phyloP scores from a whole-genome alignment of 768 basidiomycete species.

The Leccinum sublutescens region DNA sequence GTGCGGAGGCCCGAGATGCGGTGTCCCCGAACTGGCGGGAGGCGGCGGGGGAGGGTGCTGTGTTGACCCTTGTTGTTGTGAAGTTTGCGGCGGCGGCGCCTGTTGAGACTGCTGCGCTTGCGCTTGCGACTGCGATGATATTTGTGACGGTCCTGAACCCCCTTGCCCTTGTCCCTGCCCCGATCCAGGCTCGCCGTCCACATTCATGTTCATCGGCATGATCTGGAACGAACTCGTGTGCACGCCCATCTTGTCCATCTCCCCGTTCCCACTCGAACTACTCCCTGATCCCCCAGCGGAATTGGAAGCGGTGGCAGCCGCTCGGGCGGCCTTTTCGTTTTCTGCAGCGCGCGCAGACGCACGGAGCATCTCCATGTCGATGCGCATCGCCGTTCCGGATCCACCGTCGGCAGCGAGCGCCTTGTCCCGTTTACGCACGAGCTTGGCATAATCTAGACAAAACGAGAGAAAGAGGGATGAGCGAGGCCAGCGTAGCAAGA shows the following conservation, averaged over 20 bases:
- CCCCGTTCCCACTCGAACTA: constrained; percentile 8
- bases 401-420: constrained; percentile 53
- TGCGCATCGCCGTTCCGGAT: constrained; percentile 40
- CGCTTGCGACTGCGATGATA: not conserved
- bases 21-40: constrained; percentile 9
- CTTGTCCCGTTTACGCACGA: constrained; percentile 78
- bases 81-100: not conserved
- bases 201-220: constrained; percentile 20
- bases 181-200: constrained; percentile 18
- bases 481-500: not conserved
- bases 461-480: too few species aligned
- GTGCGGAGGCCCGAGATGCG: constrained; percentile 15
- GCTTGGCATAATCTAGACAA: constrained; percentile 66
- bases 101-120: constrained; percentile 9
- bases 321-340: constrained; percentile 27
- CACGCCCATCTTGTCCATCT: constrained; percentile 34
- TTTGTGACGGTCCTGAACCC: constrained; percentile 1
- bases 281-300: constrained; percentile 15
- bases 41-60: constrained; percentile 11
- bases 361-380: constrained; percentile 75
- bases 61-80: constrained; percentile 7
- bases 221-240: constrained; percentile 67
- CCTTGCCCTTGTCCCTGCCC: constrained; percentile 8
- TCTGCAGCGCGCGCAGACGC: constrained; percentile 67
- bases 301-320: constrained; percentile 31